Conservation (phyloP, 2,329 filamentous ascomycete genomes). For the Fusarium nygamai region DNA sequence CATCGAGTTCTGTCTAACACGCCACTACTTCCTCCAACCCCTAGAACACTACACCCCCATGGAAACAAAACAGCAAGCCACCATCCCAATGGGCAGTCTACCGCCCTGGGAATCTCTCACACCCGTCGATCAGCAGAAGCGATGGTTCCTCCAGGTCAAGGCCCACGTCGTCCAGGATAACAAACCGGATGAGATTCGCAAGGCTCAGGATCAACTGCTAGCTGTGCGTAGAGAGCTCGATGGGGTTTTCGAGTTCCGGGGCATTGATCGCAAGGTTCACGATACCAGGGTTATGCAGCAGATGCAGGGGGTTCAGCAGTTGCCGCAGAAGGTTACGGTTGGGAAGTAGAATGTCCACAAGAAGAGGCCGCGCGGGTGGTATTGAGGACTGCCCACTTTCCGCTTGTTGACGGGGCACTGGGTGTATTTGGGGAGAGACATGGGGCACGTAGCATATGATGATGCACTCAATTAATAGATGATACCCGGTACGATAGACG, state of each 20-base stretch:
- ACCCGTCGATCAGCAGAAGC: conserved; percentile 58
- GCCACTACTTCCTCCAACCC: conserved; percentile 55
- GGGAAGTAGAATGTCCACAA: conserved; percentile 41
- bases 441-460: not conserved
- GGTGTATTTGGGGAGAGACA: no score
- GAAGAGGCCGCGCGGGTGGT: not conserved
- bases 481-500: conserved; percentile 24
- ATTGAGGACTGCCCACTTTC: not conserved
- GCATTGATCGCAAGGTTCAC: conserved; percentile 62
- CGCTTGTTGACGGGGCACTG: no score
- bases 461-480: conserved; percentile 1
- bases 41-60: conserved; percentile 49
- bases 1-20: conserved; percentile 63
- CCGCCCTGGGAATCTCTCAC: conserved; percentile 59
- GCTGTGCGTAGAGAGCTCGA: conserved; percentile 58
- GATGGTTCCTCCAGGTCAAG: conserved; percentile 67
- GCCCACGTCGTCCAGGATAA: conserved; percentile 65
- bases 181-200: conserved; percentile 66
- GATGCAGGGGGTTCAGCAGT: conserved; percentile 51
- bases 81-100: conserved; percentile 45
- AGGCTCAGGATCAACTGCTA: conserved; percentile 63
- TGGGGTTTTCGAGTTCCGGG: conserved; percentile 62
- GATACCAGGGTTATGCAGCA: conserved; percentile 60
- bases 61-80: conserved; percentile 29
- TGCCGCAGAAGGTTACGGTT: conserved; percentile 51